These are phyloP conservation scores for Juncus effusus DNA, from an alignment of 176 grass and related monocot genomes.

Conservation along the genomic window DNA sequence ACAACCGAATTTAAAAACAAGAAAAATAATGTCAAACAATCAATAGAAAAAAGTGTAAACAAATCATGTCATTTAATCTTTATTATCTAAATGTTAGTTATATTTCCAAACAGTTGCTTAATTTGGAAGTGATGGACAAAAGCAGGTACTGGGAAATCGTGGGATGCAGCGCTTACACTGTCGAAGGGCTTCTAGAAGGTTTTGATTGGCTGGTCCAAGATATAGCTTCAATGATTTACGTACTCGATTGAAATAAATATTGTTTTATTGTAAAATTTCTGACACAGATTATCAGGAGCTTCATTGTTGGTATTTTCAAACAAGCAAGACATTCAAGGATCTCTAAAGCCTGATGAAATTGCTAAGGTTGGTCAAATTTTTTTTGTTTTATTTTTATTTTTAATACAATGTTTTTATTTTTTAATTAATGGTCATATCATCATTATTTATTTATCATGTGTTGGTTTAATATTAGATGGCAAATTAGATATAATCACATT, in stretches of 20 bases:
- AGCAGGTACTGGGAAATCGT: slow-evolving; percentile 71
- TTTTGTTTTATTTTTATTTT: background rate
- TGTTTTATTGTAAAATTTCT: slow-evolving; percentile 2
- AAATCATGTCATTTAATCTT: no score
- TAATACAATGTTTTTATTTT: no score
- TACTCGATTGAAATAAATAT: slow-evolving; percentile 35
- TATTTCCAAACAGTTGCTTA: slow-evolving; percentile 47
- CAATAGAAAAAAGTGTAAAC: no score
- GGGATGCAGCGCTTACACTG: slow-evolving; percentile 76
- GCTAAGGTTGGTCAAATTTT: slow-evolving; percentile 55
- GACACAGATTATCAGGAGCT: slow-evolving; percentile 71
- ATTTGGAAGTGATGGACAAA: slow-evolving; percentile 63
- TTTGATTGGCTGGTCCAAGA: slow-evolving; percentile 89
- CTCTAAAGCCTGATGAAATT: slow-evolving; percentile 76
- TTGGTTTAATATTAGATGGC: no score
- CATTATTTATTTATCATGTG: no score
- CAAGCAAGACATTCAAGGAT: slow-evolving; percentile 95
- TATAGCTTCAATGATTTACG: slow-evolving; percentile 71
- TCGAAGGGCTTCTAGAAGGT: slow-evolving; percentile 58
- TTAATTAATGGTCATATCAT: no score
- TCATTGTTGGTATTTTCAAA: slow-evolving; percentile 95
- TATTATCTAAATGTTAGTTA: background rate
- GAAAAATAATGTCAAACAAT: no score
- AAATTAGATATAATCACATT: no score
- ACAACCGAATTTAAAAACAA: no score